Percentiles rank a stretch among this genome's conserved stretches.
Conservation (phyloP, 768 basidiomycete genomes). For the Trametes villosa region DNA sequence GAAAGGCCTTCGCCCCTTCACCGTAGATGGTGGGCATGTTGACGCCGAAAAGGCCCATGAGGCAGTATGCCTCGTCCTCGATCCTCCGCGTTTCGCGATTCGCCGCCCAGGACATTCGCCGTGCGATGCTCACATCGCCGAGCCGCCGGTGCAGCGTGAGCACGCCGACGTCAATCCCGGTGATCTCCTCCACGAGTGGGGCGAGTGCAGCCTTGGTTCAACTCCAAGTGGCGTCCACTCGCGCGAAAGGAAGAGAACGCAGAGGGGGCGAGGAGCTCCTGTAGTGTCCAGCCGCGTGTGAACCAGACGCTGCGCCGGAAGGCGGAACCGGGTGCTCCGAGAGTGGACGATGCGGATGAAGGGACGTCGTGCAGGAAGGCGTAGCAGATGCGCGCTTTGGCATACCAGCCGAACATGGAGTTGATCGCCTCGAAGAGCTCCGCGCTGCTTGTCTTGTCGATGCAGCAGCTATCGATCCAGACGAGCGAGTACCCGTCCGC, state of each 20-base stretch:
- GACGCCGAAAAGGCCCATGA: slow-evolving; percentile 9
- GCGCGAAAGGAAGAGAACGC: background rate
- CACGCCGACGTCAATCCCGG: background rate
- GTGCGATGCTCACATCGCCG: background rate
- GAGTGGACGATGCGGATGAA: no score
- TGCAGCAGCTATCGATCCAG: no score
- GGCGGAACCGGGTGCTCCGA: background rate
- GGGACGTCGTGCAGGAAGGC: background rate
- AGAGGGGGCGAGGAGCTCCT: slow-evolving; percentile 10
- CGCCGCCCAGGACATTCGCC: slow-evolving; percentile 4
- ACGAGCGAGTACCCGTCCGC: no score
- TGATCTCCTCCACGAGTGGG: slow-evolving; percentile 1
- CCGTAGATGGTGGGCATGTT: slow-evolving; percentile 12
- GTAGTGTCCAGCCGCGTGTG: slow-evolving; percentile 16
- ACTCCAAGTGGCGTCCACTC: slow-evolving; percentile 4
- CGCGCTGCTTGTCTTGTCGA: background rate
- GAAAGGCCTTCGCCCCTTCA: slow-evolving; percentile 6
- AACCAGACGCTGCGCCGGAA: background rate
- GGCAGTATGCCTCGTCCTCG: slow-evolving; percentile 10
- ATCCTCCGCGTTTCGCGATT: background rate
- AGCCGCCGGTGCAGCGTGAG: background rate
- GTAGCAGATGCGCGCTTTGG: background rate
- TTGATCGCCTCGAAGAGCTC: background rate
- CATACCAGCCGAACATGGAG: background rate
- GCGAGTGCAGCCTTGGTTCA: background rate